A percentile compares a stretch with the other conserved stretches of the same genome.
phyloP scores from a whole-genome alignment of 768 basidiomycete species.

The Collybiopsis confluens region DNA sequence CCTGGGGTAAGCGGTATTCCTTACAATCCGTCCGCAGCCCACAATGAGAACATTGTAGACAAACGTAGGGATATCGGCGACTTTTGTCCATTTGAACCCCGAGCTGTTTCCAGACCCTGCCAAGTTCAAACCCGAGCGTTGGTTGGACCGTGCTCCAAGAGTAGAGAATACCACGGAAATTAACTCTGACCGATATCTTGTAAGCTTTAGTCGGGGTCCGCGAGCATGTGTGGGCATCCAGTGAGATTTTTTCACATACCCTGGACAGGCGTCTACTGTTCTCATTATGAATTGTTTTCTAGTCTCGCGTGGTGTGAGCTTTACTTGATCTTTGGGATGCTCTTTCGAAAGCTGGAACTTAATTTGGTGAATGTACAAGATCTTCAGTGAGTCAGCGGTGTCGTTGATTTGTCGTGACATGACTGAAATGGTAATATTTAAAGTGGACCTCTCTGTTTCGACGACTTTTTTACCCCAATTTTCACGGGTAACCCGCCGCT shows the following conservation, averaged over 20 bases:
- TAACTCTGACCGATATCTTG: conserved; percentile 19
- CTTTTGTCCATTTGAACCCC: conserved; percentile 17
- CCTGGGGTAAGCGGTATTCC: conserved; percentile 17
- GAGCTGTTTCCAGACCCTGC: conserved; percentile 18
- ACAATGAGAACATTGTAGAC: conserved; percentile 12
- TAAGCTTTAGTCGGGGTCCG: conserved; percentile 21
- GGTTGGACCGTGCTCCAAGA: conserved; percentile 11
- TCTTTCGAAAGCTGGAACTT: conserved; percentile 23
- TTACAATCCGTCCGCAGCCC: neutral
- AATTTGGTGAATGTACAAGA: neutral
- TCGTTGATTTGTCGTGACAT: neutral
- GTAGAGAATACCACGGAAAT: neutral
- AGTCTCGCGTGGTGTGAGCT: conserved; percentile 22
- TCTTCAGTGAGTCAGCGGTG: neutral
- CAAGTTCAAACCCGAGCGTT: conserved; percentile 19
- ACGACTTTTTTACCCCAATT: conserved; percentile 3
- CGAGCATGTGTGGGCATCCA: conserved; percentile 22
- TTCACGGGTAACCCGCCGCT: neutral
- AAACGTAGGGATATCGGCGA: conserved; percentile 17
- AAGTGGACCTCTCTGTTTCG: neutral
- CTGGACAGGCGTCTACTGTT: neutral
- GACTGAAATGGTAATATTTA: neutral
- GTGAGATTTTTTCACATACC: conserved; percentile 8
- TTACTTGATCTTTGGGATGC: conserved; percentile 16
- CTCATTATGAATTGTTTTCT: neutral